Percentiles rank a stretch among this genome's conserved stretches.
Conservation (phyloP, 192 early-diverging fungal genomes). For the Dispira simplex region DNA sequence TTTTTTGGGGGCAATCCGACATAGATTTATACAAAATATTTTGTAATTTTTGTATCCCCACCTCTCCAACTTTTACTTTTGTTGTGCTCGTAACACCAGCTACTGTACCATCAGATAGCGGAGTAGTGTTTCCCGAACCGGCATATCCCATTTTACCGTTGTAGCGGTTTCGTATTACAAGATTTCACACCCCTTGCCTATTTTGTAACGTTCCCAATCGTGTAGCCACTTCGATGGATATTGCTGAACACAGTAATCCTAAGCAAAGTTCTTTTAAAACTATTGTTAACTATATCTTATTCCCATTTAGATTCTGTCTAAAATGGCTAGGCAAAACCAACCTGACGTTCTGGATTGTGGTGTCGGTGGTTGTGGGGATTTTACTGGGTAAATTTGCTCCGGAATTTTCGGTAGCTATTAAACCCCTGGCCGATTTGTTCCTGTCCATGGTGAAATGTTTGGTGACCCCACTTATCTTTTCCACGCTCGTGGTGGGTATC, state of each 20-base stretch:
- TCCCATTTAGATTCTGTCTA: not conserved
- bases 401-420: slow-evolving; percentile 20
- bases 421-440: slow-evolving; percentile 31
- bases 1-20: too few species aligned
- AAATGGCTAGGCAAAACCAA: slow-evolving; percentile 16
- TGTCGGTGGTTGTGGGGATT: slow-evolving; percentile 29
- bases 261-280: not conserved
- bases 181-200: too few species aligned
- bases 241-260: not conserved
- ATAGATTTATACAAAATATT: too few species aligned
- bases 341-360: slow-evolving; percentile 34
- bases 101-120: too few species aligned
- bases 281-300: not conserved
- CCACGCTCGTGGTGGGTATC: slow-evolving; percentile 53
- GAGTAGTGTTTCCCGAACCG: too few species aligned
- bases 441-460: slow-evolving; percentile 34
- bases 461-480: slow-evolving; percentile 49
- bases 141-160: too few species aligned
- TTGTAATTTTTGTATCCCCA: too few species aligned
- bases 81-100: too few species aligned
- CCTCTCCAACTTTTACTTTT: too few species aligned
- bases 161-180: too few species aligned
- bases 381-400: slow-evolving; percentile 32
- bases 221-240: not conserved
- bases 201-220: too few species aligned